Base-by-base conservation (phyloP, 805 yeast genomes). In the Yarrowia osloensis region DNA sequence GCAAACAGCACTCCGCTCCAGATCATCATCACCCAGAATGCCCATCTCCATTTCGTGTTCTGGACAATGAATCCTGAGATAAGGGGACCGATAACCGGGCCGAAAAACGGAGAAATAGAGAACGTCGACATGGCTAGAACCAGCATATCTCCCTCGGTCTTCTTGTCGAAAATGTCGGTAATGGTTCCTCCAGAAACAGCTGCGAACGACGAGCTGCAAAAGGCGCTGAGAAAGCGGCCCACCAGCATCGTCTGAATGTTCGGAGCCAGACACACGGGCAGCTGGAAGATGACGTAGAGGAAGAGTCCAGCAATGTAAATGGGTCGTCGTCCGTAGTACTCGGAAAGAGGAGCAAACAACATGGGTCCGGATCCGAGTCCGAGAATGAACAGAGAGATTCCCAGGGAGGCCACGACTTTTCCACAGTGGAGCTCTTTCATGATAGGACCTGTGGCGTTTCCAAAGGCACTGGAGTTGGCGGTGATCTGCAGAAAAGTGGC, bases 111-210 rank as follows among this genome's bases (percentile, higher is more conserved):
- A 13, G 92, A 89, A 67, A 89, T 77, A 75, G 93, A 87, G 78
- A 88, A 90, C n/a, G 86, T 77, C 3, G 89, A 84, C 87, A 89
- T 84, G n/a, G 96, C 92, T 4, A 87, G 71, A 49, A 49, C 55
- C 9, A 49, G 55, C 39, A 12, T 29, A 19, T 49, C 39, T 17
- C 91, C 89, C 73, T 86, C 77, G 74, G 86, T 85, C 47, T 84
- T 82, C 37, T 87, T 85, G 22, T 81, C 83, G 87, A 93, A 91
- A 57, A 91, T 77, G 77, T 91, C 97, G 66, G 87, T 79, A 69
- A 91, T 85, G 5, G 95, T 87, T 70, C 97, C 97, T 65, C 93
- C 91, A 13, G 91, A 94, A 70, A 90, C 85, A 11, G 96, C 88
- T 78, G 91, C 81, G 1, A 93, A 91, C 2, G 95, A 96, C 1